Base-by-base conservation (phyloP, 2,329 filamentous ascomycete genomes). In the Xylaria polymorpha region DNA sequence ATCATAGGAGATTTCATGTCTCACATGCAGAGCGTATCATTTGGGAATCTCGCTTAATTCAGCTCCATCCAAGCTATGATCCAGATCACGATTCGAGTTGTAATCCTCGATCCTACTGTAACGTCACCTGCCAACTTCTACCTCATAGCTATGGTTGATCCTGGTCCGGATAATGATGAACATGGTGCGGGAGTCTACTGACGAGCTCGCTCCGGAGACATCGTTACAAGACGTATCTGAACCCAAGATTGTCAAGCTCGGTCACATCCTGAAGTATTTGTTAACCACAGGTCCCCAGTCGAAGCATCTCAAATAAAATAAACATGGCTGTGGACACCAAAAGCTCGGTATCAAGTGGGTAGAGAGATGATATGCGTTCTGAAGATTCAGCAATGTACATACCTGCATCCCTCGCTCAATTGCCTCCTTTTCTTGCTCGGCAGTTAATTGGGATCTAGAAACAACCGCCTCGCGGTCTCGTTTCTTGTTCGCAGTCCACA, bases 401-500 rank as follows among this genome's bases (percentile, higher is more conserved):
- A 68, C 70, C 63, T 72, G 79, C 86, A 88, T 87, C 1, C 85
- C 86, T 63, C 79, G 80, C 74, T 88, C 85, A 41, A 88, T 82
- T 0, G 84, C 86, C 48, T 83, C 82, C 57, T 79, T 82, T 72
- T 86, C 85, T 51, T 84, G 81, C 39, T 84, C 82, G 4, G 80
- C 79, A 15, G 71, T 66, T 3, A 74, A 53, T 5, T 14, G 55
- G 1, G 71, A 60, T 29, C 71, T 71, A 8, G 75, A 74, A 22
- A 72, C 66, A 1, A 76, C 79, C 4, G 80, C 83, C 51, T 84
- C 83, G 0, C 81, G 76, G 74, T 89, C 87, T 29, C 87, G 78
- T 67, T 82, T 83, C 76, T 85, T 86, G 75, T 89, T 89, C 15
- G 81, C 81, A 1, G 78, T 74, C 72, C 80, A 86, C 86, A 88